Conservation (phyloP, 164 flowering plant species). For the Vitis amurensis region DNA sequence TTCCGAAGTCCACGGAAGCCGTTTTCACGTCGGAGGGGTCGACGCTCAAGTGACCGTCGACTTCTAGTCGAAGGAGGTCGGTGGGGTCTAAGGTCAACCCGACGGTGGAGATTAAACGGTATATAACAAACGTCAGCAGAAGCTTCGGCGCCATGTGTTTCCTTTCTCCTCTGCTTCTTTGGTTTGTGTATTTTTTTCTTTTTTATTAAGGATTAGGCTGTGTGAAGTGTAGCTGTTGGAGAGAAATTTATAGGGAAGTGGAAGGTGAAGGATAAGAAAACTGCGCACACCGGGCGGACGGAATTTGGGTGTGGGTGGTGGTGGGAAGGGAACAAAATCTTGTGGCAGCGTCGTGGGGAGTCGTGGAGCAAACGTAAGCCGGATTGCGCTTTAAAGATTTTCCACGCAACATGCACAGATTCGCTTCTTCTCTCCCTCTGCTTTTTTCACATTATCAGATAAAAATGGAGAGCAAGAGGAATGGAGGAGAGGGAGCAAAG, state of each 20-base stretch:
- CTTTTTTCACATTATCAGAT: not conserved
- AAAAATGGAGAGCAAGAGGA: not conserved
- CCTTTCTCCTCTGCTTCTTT: not conserved
- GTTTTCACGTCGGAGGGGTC: constrained; percentile 43
- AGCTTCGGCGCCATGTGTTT: constrained; percentile 33
- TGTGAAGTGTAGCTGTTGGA: too few species aligned
- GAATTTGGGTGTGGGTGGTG: not conserved
- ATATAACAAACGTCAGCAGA: constrained; percentile 47
- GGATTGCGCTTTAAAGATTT: constrained; percentile 59
- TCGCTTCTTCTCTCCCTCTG: constrained; percentile 12
- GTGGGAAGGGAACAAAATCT: constrained; percentile 34
- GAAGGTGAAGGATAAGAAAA: constrained; percentile 24
- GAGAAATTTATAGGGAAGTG: not conserved
- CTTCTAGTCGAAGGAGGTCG: constrained; percentile 39
- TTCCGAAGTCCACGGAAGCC: constrained; percentile 74
- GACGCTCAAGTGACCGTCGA: constrained; percentile 53
- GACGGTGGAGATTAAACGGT: constrained; percentile 54
- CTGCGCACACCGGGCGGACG: constrained; percentile 17
- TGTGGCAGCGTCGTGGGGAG: constrained; percentile 37
- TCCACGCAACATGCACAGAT: constrained; percentile 58
- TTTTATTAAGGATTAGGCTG: too few species aligned
- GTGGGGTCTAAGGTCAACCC: constrained; percentile 49
- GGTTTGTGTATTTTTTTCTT: too few species aligned
- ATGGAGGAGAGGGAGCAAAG: not conserved
- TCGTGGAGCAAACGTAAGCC: constrained; percentile 57